Evolutionary conservation across 2,329 filamentous ascomycete genomes (phyloP).

Genomic region (Alternaria infectoria): DNA sequence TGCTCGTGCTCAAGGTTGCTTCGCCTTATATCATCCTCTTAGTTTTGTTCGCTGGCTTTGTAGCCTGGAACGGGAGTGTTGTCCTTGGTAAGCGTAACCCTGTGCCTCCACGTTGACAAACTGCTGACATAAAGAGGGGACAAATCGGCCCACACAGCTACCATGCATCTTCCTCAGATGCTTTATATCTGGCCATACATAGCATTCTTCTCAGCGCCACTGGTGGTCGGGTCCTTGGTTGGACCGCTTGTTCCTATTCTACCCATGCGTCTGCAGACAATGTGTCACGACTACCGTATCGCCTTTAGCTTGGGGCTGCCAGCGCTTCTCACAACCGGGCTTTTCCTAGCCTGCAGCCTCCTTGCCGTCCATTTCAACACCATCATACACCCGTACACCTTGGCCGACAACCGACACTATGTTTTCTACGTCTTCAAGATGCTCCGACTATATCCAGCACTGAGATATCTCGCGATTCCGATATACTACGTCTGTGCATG

Average conservation of each 20-base stretch:
- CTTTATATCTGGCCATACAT: conserved; percentile 94
- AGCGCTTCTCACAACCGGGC: conserved; percentile 34
- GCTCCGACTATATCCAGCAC: conserved; percentile 67
- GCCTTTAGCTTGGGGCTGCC: conserved; percentile 10
- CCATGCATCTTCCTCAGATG: conserved; percentile 88
- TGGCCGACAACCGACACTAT: conserved; percentile 96
- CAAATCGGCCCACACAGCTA: conserved; percentile 91
- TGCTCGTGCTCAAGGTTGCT: conserved; percentile 48
- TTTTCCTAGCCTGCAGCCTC: conserved; percentile 50
- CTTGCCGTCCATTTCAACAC: conserved; percentile 79
- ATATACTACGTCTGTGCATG: conserved; percentile 75
- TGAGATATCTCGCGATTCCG: conserved; percentile 72
- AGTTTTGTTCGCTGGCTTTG: conserved; percentile 72
- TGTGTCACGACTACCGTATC: conserved; percentile 10
- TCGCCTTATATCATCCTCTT: conserved; percentile 68
- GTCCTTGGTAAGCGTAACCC: conserved; percentile 71
- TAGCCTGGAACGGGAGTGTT: conserved; percentile 87
- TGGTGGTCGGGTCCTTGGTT: conserved; percentile 66
- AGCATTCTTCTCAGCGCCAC: conserved; percentile 84
- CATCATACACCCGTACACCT: conserved; percentile 90
- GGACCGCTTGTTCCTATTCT: conserved; percentile 39
- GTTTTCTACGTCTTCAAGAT: conserved; percentile 95
- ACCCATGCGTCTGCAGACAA: conserved; percentile 18
- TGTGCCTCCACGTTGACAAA: background rate
- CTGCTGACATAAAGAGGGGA: conserved; percentile 65